Evolutionary conservation across 2,329 filamentous ascomycete genomes (phyloP), one percentile per base, ranked within the genome.

Genomic region (Phialophora macrospora): DNA sequence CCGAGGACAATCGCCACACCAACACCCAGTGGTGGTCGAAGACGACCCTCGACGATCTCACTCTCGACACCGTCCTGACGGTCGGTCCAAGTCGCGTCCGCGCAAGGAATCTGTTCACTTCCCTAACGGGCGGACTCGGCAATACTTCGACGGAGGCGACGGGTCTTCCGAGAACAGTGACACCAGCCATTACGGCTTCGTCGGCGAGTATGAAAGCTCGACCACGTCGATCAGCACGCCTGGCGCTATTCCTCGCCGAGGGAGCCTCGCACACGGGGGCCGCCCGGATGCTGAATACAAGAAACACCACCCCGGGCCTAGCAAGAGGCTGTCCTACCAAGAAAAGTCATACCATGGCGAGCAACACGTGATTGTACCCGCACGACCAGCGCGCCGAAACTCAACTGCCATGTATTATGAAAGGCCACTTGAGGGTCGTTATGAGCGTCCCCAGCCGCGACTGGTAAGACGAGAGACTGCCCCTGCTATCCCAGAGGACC

Each of bases 131-230:
- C 65, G 59, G 41, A 66, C 67, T 22, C 59, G 54, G 30, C 56
- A 69, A 48, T 69, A 67, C 55, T 61, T 69, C 24, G 61, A 69
- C 26, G 61, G 9, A 7, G 52, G 32, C 32, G 65, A 63, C 34
- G 54, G 55, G 6, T 69, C 67, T 14, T 69, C 67, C 6, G 65
- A 67, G 41, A 60, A 28, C 46, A 69, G 67, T 44, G 67, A 69
- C n/a, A 49, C 62, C 22, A 69, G 67, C 58, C 67, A 66, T 28
- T 67, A 58, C 55, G 65, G 65, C 22, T 61, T 63, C 52, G 65
- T 55, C 8, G 30, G 44, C 28, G 65, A 69, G 12, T 64, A 69
- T 41, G 62, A 63, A 60, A 69, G 67, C 58, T 69, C 67, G 14
- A 63, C 62, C 41, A 69, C 67, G 3, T 69, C 67, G 4, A 44